Percentiles rank a stretch among this genome's conserved stretches.
These are phyloP conservation scores for Karstenula rhodostoma DNA, from an alignment of 2,329 filamentous ascomycete species.

Conservation along the genomic window DNA sequence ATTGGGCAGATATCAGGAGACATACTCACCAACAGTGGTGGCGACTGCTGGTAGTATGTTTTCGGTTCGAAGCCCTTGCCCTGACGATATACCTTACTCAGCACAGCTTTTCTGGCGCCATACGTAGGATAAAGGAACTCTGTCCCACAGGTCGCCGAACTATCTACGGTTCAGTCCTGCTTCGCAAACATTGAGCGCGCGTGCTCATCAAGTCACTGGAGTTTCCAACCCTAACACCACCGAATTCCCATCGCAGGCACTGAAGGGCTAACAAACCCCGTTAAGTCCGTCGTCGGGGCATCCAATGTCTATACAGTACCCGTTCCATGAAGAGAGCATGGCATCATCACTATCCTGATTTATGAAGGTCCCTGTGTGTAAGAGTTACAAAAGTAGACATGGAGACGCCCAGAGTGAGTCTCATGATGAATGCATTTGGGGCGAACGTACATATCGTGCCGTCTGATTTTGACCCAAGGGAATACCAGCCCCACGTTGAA, in stretches of 20 bases:
- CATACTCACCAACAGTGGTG: background rate
- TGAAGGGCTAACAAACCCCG: background rate
- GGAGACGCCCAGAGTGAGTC: no score
- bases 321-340: background rate
- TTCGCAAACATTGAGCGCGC: no score
- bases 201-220: background rate
- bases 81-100: background rate
- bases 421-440: background rate
- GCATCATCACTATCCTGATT: background rate
- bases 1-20: background rate
- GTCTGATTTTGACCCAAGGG: background rate
- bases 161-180: no score
- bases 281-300: background rate
- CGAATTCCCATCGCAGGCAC: background rate
- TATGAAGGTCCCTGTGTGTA: background rate
- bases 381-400: background rate
- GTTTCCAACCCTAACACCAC: background rate
- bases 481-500: background rate
- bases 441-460: background rate
- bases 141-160: background rate
- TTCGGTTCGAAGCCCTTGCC: background rate
- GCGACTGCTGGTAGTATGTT: background rate
- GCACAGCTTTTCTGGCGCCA: background rate
- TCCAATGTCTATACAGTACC: background rate
- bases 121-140: background rate